phyloP scores from a whole-genome alignment of 176 grass and related monocot species.

The Aegilops bicornis region DNA sequence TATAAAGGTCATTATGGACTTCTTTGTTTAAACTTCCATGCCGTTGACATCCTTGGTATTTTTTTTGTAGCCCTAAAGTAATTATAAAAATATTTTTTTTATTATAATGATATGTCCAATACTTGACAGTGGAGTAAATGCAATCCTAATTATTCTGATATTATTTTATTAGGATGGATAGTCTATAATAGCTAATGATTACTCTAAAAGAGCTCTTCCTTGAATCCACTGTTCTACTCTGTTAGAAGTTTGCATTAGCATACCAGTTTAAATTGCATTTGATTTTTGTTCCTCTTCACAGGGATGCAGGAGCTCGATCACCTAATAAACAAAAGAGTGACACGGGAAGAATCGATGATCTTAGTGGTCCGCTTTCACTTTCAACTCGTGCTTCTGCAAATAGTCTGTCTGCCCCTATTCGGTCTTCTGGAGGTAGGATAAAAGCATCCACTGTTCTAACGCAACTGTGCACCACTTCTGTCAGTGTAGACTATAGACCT shows the following conservation, averaged over 20 bases:
- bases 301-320: conserved; percentile 23
- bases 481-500: neutral
- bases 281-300: conserved; percentile 20
- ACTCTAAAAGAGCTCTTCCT: neutral
- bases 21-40: neutral
- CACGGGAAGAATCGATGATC: conserved; percentile 58
- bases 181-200: neutral
- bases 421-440: conserved; percentile 80
- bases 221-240: neutral
- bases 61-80: neutral
- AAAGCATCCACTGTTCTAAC: neutral
- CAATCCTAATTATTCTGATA: neutral
- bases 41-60: neutral
- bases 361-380: conserved; percentile 87
- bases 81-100: neutral
- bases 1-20: conserved; percentile 14
- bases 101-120: neutral
- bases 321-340: conserved; percentile 49
- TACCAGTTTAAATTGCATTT: neutral
- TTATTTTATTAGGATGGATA: neutral
- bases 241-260: neutral
- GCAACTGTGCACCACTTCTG: neutral
- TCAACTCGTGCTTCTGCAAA: conserved; percentile 96
- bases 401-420: conserved; percentile 92
- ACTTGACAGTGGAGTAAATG: neutral